These are phyloP conservation scores for Reticulascus tulasneorum DNA, from an alignment of 2,329 filamentous ascomycete species.

Conservation along the genomic window DNA sequence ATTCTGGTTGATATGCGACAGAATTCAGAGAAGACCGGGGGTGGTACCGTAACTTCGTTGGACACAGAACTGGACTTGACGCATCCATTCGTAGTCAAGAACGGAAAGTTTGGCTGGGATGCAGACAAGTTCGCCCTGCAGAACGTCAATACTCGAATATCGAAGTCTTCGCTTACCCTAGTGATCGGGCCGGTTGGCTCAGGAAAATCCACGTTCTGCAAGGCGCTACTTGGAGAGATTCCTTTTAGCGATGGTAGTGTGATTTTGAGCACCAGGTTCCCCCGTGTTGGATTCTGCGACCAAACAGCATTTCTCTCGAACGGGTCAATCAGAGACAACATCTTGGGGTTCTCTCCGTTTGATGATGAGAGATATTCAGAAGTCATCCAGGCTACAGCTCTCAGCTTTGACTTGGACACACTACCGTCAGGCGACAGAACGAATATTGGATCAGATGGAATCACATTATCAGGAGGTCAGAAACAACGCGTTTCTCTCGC, in stretches of 20 bases:
- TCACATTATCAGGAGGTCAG: constrained; percentile 40
- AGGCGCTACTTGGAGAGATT: constrained; percentile 27
- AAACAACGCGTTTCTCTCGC: constrained; percentile 20
- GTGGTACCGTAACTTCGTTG: too few relatives aligned
- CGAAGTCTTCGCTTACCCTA: constrained; percentile 27
- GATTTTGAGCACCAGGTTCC: constrained; percentile 3
- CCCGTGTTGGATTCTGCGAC: constrained; percentile 25
- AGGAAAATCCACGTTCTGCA: constrained; percentile 36
- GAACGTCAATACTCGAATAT: constrained; percentile 26
- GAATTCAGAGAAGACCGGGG: neutral
- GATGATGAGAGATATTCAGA: constrained; percentile 27
- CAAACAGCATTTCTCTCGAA: constrained; percentile 29
- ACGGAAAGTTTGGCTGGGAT: constrained; percentile 27
- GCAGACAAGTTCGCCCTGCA: constrained; percentile 20
- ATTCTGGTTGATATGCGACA: constrained; percentile 1
- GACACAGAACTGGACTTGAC: neutral
- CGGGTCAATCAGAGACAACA: constrained; percentile 31
- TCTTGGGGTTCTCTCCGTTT: constrained; percentile 28
- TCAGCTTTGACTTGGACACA: constrained; percentile 24
- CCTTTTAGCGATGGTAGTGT: constrained; percentile 15
- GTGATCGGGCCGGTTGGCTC: constrained; percentile 34
- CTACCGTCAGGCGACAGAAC: constrained; percentile 32
- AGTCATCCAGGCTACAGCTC: constrained; percentile 28
- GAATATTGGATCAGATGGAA: constrained; percentile 34
- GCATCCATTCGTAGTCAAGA: too few relatives aligned